A percentile compares a stretch with the other conserved stretches of the same genome.
Conservation (phyloP, 768 basidiomycete species). For the Pisolithus orientalis region DNA sequence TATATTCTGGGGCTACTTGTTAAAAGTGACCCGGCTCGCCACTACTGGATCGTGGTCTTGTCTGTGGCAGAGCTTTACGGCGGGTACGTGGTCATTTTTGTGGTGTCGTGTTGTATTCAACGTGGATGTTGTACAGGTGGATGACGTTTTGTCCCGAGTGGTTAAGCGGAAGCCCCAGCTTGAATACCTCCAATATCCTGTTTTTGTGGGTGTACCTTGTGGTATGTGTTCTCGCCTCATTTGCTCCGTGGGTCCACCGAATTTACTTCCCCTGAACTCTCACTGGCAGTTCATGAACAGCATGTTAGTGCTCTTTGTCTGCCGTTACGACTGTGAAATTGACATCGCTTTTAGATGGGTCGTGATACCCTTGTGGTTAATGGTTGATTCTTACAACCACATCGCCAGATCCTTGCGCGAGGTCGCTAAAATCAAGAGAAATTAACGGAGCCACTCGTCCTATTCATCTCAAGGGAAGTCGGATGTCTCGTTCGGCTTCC, state of each 20-base stretch:
- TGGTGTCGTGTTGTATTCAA: background rate
- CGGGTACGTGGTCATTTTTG: conserved; percentile 38
- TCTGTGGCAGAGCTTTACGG: conserved; percentile 76
- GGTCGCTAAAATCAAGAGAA: conserved; percentile 30
- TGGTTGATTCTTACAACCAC: conserved; percentile 71
- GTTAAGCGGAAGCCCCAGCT: conserved; percentile 66
- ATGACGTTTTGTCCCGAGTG: conserved; percentile 91
- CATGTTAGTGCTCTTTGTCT: conserved; percentile 44
- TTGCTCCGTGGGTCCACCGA: background rate
- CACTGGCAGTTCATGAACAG: conserved; percentile 66
- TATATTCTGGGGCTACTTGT: conserved; percentile 65
- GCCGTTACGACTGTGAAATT: background rate
- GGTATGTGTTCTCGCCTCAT: conserved; percentile 37
- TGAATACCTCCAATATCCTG: conserved; percentile 64
- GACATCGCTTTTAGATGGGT: conserved; percentile 57
- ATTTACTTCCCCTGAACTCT: background rate
- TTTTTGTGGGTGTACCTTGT: conserved; percentile 78
- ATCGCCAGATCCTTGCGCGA: conserved; percentile 57
- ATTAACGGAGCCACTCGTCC: conserved; percentile 10
- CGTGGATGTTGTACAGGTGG: conserved; percentile 39
- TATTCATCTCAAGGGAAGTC: too few relatives aligned
- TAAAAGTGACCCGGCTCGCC: conserved; percentile 52
- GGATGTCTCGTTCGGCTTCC: too few relatives aligned
- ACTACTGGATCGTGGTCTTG: conserved; percentile 69
- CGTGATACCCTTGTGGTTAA: conserved; percentile 63